phyloP scores from a whole-genome alignment of 202 grass and related monocot genomes.

The Elaeis oleifera region DNA sequence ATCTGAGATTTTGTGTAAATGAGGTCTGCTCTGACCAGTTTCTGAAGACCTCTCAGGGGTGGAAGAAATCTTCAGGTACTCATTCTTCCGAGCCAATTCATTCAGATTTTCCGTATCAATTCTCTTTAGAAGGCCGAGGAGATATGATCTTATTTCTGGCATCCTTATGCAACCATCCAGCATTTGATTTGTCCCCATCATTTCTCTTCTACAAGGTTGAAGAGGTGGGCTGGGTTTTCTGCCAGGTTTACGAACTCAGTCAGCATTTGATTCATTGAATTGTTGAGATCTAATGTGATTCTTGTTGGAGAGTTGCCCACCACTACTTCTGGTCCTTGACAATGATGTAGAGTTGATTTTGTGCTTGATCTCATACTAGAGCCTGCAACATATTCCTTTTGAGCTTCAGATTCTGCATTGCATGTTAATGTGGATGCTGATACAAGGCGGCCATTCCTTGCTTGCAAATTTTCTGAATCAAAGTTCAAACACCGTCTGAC shows the following conservation, averaged over 20 bases:
- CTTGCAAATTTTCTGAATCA: conserved; percentile 28
- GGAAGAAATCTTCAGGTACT: conserved; percentile 18
- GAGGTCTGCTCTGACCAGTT: conserved; percentile 13
- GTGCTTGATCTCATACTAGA: conserved; percentile 3
- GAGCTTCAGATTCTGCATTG: conserved; percentile 23
- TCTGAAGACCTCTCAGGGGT: conserved; percentile 7
- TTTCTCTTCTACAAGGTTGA: conserved; percentile 23
- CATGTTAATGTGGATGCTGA: neutral
- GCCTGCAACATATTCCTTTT: conserved; percentile 5
- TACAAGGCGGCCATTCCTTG: conserved; percentile 17
- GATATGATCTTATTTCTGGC: conserved; percentile 26
- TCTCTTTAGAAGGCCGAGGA: conserved; percentile 8
- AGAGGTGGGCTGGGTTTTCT: conserved; percentile 13
- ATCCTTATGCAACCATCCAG: conserved; percentile 19
- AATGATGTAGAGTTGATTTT: conserved; percentile 19
- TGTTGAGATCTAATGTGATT: conserved; percentile 39
- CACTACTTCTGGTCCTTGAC: conserved; percentile 12
- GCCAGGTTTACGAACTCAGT: conserved; percentile 24
- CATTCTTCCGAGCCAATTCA: conserved; percentile 28
- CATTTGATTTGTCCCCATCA: conserved; percentile 21
- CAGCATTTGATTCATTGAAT: conserved; percentile 26
- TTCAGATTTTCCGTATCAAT: conserved; percentile 7
- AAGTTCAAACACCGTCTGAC: conserved; percentile 52
- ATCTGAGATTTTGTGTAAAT: conserved; percentile 21
- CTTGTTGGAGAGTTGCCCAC: conserved; percentile 18